These are phyloP conservation scores for Posidonia australis DNA, from an alignment of 106 monocot species.

Conservation along the genomic window DNA sequence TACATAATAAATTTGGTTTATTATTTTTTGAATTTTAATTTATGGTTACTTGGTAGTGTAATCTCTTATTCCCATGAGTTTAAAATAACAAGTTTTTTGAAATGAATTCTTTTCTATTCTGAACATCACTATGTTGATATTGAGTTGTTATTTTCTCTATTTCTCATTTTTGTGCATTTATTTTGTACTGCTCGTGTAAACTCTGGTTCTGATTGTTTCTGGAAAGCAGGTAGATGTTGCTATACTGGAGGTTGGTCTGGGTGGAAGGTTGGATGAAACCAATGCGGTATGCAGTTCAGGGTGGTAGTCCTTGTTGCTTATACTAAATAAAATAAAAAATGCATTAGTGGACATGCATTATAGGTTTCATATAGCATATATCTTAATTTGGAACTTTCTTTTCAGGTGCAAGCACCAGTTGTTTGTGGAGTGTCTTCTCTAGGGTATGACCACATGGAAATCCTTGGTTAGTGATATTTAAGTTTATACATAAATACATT, in stretches of 20 bases:
- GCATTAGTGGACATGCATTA: not conserved
- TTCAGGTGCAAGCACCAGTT: conserved; percentile 58
- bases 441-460: conserved; percentile 88
- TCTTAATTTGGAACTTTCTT: no score
- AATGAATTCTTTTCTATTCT: no score
- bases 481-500: not conserved
- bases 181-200: not conserved
- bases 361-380: not conserved
- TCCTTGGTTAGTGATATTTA: conserved; percentile 51
- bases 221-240: conserved; percentile 12
- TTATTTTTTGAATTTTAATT: no score
- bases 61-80: no score
- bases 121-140: no score
- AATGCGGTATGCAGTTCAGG: conserved; percentile 4
- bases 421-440: conserved; percentile 87
- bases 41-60: no score
- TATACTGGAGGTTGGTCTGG: conserved; percentile 17
- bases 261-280: conserved; percentile 15
- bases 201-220: not conserved
- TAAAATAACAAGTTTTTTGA: no score
- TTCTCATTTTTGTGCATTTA: not conserved
- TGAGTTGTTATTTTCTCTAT: not conserved
- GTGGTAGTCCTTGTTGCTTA: no score
- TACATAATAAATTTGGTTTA: no score
- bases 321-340: no score